phyloP scores from a whole-genome alignment of 805 yeast genomes.

The Wickerhamomyces kurtzmanii region DNA sequence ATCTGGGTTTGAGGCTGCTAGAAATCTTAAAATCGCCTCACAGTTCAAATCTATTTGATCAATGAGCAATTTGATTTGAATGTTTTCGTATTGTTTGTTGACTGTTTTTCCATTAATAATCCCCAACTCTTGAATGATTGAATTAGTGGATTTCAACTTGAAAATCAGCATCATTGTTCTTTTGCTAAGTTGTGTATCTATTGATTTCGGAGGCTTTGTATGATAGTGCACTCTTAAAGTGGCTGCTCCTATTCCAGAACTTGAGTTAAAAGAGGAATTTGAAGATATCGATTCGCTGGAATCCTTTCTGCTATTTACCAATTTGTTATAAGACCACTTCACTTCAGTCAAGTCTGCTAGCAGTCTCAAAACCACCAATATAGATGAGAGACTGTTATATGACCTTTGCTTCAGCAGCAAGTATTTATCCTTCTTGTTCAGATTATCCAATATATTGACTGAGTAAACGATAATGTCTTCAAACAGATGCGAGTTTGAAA shows the following conservation, averaged over 20 bases:
- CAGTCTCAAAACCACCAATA: constrained; percentile 26
- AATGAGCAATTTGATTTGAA: constrained; percentile 13
- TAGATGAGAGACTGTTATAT: constrained; percentile 20
- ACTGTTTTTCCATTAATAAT: constrained; percentile 15
- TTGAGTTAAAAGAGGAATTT: constrained; percentile 10
- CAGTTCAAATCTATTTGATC: constrained; percentile 26
- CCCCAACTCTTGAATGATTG: constrained; percentile 20
- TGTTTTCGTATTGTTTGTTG: constrained; percentile 4
- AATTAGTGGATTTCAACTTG: constrained; percentile 21
- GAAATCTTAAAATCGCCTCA: constrained; percentile 30
- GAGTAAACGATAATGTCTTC: constrained; percentile 20
- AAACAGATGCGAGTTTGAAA: constrained; percentile 18
- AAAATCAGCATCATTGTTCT: constrained; percentile 19
- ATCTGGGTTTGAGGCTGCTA: constrained; percentile 40
- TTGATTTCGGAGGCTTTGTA: constrained; percentile 19
- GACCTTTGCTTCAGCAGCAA: constrained; percentile 17
- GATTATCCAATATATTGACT: constrained; percentile 14
- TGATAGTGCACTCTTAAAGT: constrained; percentile 23
- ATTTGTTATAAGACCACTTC: constrained; percentile 26
- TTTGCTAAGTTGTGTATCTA: constrained; percentile 17
- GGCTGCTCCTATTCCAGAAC: constrained; percentile 20
- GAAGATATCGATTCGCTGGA: constrained; percentile 14
- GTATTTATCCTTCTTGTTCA: constrained; percentile 18
- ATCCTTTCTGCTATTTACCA: constrained; percentile 8
- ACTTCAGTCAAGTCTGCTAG: constrained; percentile 29